Evolutionary conservation across 345 rosid genomes (phyloP).

Genomic region (Eucalyptus decipiens): DNA sequence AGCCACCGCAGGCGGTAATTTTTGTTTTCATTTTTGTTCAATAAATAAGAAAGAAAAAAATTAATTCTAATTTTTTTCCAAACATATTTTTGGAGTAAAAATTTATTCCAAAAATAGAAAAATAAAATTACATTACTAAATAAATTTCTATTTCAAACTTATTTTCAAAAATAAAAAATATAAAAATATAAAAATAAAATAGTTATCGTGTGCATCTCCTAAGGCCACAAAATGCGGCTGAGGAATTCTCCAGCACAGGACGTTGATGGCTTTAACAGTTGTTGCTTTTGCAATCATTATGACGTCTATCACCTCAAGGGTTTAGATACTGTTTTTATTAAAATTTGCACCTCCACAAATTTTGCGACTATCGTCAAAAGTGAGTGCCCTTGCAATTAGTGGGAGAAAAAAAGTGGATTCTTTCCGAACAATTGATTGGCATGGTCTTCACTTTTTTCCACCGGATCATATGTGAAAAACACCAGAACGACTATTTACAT

Average conservation of each 20-base stretch:
- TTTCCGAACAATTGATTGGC: neutral
- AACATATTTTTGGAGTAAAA: too few species aligned
- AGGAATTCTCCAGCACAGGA: neutral
- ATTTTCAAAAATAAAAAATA: too few species aligned
- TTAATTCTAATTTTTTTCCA: too few species aligned
- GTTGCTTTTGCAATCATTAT: neutral
- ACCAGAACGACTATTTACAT: neutral
- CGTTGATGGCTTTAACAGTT: neutral
- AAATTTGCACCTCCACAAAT: neutral
- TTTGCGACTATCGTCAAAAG: neutral
- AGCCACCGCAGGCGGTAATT: too few species aligned
- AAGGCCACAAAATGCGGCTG: neutral
- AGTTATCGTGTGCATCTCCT: too few species aligned
- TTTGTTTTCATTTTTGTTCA: too few species aligned
- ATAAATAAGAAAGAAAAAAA: too few species aligned
- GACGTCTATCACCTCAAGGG: neutral
- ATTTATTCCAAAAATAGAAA: too few species aligned
- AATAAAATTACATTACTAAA: too few species aligned
- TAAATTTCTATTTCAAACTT: accelerated
- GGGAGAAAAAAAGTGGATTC: neutral
- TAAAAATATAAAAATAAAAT: too few species aligned
- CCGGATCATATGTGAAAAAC: neutral
- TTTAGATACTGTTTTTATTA: neutral
- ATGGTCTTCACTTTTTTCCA: neutral
- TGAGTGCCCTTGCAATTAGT: neutral